Evolutionary conservation across 2,329 filamentous ascomycete genomes (phyloP), one percentile per base, ranked within the genome.

Genomic region (Scleromitrula shiraiana): DNA sequence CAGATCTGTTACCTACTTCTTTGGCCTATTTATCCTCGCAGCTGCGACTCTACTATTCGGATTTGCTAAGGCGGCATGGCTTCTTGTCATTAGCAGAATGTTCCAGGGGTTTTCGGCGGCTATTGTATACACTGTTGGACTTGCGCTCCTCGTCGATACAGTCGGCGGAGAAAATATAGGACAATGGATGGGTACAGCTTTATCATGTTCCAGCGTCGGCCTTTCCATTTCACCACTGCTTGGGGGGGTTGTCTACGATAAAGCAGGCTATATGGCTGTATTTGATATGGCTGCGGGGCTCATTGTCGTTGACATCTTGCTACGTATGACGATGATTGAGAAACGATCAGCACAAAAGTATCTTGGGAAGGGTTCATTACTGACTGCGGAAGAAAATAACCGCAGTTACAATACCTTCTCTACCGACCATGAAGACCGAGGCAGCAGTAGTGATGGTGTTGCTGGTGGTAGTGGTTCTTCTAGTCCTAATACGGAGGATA

Each of bases 61-160:
- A 53, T 67, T 87, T 12, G 50, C 38, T n/a, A 27, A 35, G n/a
- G 32, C 10, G 2, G 38, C 43, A 23, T 20, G 24, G 35, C 17
- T 40, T 32, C 41, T 51, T 12, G 29, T 50, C 14, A 7, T 51
- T 35, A 42, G 32, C 14, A 32, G 49, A 30, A 22, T 51, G 8
- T 35, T 51, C 7, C 50, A 49, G 39, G 51, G 51, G 10, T 33
- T 51, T 7, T 81, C 78, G 19, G 82, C 82, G 2, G 80, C 81
- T 2, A 75, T 87, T 1, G 83, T 88, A 8, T 88, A 83, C 82
- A 80, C 79, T 0, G 80, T 85, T 0, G 84, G 84, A 0, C 69
- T 85, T 23, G 84, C 84, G 0, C 65, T 88, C 22, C 59, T 88
- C 9, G 80, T 80, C 1, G 84, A 88, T 59, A 86, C 82, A 0